These are phyloP conservation scores for Eutrema heterophyllum DNA, from an alignment of 345 rosid genomes.

Conservation along the genomic window DNA sequence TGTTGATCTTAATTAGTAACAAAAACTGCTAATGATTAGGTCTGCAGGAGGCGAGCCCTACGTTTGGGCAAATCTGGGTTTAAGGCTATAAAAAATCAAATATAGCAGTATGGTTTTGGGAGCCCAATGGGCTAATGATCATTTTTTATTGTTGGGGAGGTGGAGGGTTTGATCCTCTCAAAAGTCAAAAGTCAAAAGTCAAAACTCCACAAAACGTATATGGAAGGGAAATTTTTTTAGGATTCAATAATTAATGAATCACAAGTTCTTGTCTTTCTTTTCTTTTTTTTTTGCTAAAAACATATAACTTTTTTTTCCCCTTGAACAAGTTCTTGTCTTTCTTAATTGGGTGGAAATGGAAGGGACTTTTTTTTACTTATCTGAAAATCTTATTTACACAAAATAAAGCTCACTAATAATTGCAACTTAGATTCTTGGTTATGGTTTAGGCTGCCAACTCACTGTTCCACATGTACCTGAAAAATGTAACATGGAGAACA, in stretches of 20 bases:
- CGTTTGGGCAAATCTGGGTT: not conserved
- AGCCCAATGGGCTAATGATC: not conserved
- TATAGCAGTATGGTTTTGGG: not conserved
- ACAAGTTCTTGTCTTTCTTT: not conserved
- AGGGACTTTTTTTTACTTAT: not conserved
- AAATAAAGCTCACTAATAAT: not conserved
- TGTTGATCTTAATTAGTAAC: not conserved
- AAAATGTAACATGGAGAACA: not conserved
- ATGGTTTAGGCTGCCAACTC: constrained; percentile 4
- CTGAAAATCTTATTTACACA: not conserved
- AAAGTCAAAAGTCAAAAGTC: no score
- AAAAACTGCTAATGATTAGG: not conserved
- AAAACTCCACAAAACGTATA: no score
- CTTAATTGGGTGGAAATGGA: not conserved
- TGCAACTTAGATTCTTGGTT: not conserved
- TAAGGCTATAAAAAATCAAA: not conserved
- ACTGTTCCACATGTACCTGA: not conserved
- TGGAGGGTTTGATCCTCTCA: not conserved
- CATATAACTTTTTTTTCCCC: no score
- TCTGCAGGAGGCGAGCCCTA: not conserved
- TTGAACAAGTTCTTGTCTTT: no score
- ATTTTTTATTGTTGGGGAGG: not conserved
- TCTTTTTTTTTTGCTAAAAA: no score
- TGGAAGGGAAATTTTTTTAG: no score
- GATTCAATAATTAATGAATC: no score